Percentiles rank a stretch among this genome's conserved stretches.
Conservation (phyloP, 768 basidiomycete species). For the Boletus rubroflammeus region DNA sequence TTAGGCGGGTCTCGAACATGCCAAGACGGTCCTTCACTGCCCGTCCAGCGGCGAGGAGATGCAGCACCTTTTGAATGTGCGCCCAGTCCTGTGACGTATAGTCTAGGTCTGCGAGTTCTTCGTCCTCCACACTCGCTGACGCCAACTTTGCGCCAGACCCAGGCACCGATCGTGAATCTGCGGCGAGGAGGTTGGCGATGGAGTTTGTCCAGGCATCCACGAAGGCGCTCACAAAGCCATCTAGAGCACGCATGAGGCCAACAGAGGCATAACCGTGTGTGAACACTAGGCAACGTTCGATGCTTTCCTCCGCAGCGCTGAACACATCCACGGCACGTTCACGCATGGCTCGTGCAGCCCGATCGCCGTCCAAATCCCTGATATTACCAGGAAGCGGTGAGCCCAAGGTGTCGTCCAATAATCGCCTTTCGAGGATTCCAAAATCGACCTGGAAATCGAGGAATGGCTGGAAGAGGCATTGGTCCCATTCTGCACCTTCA, state of each 20-base stretch:
- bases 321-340: constrained; percentile 78
- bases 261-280: constrained; percentile 86
- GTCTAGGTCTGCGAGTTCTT: constrained; percentile 76
- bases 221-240: constrained; percentile 68
- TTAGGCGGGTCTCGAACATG: constrained; percentile 69
- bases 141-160: constrained; percentile 32
- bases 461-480: constrained; percentile 90
- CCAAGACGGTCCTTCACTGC: constrained; percentile 64
- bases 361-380: constrained; percentile 33
- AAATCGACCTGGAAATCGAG: constrained; percentile 89
- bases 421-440: constrained; percentile 66
- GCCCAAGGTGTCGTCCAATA: constrained; percentile 58
- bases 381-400: constrained; percentile 37
- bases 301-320: constrained; percentile 73
- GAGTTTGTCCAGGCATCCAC: constrained; percentile 60
- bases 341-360: constrained; percentile 59
- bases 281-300: constrained; percentile 69
- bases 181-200: constrained; percentile 38
- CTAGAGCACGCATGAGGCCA: constrained; percentile 71
- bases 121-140: constrained; percentile 32
- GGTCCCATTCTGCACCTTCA: constrained; percentile 72
- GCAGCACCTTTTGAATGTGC: constrained; percentile 76
- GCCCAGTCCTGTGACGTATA: constrained; percentile 90
- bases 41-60: constrained; percentile 78
- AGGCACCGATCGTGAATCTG: constrained; percentile 26